Percentiles rank a stretch among this genome's conserved stretches.
Conservation (phyloP, 2,329 filamentous ascomycete genomes). For the Alternaria postmessia region DNA sequence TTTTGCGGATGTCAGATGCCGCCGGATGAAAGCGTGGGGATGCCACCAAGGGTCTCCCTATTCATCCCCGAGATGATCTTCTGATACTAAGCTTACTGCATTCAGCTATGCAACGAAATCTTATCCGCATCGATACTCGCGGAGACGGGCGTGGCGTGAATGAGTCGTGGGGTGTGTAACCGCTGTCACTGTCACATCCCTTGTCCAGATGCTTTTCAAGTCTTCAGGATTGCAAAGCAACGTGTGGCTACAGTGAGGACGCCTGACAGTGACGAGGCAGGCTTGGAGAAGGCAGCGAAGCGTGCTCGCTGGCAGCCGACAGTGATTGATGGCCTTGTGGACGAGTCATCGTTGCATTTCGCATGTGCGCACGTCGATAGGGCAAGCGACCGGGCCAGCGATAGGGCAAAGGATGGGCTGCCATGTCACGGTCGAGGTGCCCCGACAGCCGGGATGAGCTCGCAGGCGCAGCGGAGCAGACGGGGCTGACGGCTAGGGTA, state of each 20-base stretch:
- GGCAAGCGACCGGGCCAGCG: constrained; percentile 20
- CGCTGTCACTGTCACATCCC: constrained; percentile 25
- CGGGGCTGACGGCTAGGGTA: constrained; percentile 32
- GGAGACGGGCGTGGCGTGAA: constrained; percentile 26
- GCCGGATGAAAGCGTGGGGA: constrained; percentile 34
- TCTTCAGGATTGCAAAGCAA: constrained; percentile 6
- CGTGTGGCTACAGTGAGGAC: constrained; percentile 11
- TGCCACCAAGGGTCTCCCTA: constrained; percentile 21
- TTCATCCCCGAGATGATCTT: constrained; percentile 38
- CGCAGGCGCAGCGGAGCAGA: constrained; percentile 26
- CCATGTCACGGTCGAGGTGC: constrained; percentile 33
- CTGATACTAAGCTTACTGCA: constrained; percentile 30
- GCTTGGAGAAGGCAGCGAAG: not conserved
- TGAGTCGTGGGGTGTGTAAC: constrained; percentile 22
- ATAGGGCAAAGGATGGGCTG: constrained; percentile 24
- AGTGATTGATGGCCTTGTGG: constrained; percentile 25
- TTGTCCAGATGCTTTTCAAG: constrained; percentile 17
- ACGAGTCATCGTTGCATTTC: constrained; percentile 38
- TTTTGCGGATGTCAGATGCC: constrained; percentile 25
- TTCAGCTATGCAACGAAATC: constrained; percentile 18
- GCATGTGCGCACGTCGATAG: constrained; percentile 21
- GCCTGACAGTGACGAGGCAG: constrained; percentile 17
- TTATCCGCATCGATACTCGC: constrained; percentile 27
- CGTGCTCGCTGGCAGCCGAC: too few relatives aligned
- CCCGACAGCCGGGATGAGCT: constrained; percentile 39